Evolutionary conservation across 2,329 filamentous ascomycete genomes (phyloP), one percentile per base, ranked within the genome.

Genomic region (Penicillium sp.): DNA sequence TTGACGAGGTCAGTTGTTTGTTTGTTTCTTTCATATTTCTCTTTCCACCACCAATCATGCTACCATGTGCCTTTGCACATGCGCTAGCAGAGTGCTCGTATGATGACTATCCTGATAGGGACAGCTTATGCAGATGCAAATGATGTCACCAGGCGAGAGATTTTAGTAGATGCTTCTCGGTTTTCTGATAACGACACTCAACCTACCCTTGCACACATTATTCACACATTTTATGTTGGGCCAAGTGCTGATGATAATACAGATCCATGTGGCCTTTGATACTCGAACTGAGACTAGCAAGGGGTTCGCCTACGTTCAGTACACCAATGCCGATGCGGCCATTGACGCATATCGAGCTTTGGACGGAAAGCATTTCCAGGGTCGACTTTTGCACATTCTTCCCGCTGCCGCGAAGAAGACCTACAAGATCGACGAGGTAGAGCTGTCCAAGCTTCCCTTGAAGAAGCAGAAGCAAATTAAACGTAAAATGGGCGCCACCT

Each of bases 161-260:
- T 95, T 96, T 96, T 99, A 97, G 95, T 99, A 99, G 94, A 98
- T 96, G 91, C 91, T 90, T 93, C 88, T 92, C 89, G 79, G 83
- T 82, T 69, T 85, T 88, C 92, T 95, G 90, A 93, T 79, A 81
- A 80, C 75, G 76, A 73, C 69, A 65, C 57, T 45, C 52, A 43
- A 62, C 68, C 31, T 34, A 60, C 48, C 56, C 45, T 28, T 63
- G 54, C 41, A 55, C 48, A 52, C 73, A 64, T 65, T 68, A 67
- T 66, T 57, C 62, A 54, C 63, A 71, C 66, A 65, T 57, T 61
- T 60, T 54, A 31, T 65, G 54, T 59, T 52, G 37, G 63, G 60
- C 57, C 54, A 52, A 60, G 63, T 70, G 74, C 82, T 85, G 76
- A 85, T 66, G n/a, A 48, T 64, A 71, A 65, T 63, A 62, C 77